Evolutionary conservation across 2,329 filamentous ascomycete species (phyloP).

Genomic region (Mycocentrospora acerina): DNA sequence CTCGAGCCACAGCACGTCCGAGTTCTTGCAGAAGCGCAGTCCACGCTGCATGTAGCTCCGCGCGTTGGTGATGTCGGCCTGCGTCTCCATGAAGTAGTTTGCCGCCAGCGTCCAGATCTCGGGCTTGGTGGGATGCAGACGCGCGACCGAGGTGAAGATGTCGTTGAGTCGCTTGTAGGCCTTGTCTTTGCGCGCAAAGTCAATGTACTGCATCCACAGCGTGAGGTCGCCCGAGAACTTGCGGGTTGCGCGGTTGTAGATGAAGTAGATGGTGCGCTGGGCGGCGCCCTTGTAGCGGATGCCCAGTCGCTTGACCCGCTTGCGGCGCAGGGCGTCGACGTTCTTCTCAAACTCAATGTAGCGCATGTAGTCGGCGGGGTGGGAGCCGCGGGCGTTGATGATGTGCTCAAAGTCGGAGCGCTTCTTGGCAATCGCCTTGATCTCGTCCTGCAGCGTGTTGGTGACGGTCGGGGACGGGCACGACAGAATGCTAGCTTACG

Average conservation of each 20-base stretch:
- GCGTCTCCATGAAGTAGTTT: slow-evolving; percentile 71
- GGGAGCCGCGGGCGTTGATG: slow-evolving; percentile 74
- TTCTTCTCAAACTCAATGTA: slow-evolving; percentile 76
- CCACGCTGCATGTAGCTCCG: slow-evolving; percentile 86
- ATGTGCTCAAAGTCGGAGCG: slow-evolving; percentile 92
- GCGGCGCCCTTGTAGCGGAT: slow-evolving; percentile 71
- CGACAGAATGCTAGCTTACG: slow-evolving; percentile 47
- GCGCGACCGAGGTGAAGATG: slow-evolving; percentile 67
- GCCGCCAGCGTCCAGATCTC: slow-evolving; percentile 85
- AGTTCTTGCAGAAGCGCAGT: slow-evolving; percentile 80
- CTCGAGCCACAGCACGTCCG: slow-evolving; percentile 78
- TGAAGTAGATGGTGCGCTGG: slow-evolving; percentile 81
- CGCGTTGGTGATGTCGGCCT: slow-evolving; percentile 85
- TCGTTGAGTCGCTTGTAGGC: slow-evolving; percentile 62
- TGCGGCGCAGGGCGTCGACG: slow-evolving; percentile 72
- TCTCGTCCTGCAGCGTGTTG: slow-evolving; percentile 67
- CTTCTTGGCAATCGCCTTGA: slow-evolving; percentile 82
- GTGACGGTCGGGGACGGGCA: slow-evolving; percentile 2
- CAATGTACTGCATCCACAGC: slow-evolving; percentile 89
- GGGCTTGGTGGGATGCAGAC: slow-evolving; percentile 81
- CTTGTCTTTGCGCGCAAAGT: slow-evolving; percentile 70
- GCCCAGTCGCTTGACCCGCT: slow-evolving; percentile 78
- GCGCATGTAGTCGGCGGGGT: slow-evolving; percentile 75
- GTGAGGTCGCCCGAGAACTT: slow-evolving; percentile 79
- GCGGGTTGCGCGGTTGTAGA: slow-evolving; percentile 82